Conservation (phyloP, 495 filamentous ascomycete species). For the Daldinia caldariorum region DNA sequence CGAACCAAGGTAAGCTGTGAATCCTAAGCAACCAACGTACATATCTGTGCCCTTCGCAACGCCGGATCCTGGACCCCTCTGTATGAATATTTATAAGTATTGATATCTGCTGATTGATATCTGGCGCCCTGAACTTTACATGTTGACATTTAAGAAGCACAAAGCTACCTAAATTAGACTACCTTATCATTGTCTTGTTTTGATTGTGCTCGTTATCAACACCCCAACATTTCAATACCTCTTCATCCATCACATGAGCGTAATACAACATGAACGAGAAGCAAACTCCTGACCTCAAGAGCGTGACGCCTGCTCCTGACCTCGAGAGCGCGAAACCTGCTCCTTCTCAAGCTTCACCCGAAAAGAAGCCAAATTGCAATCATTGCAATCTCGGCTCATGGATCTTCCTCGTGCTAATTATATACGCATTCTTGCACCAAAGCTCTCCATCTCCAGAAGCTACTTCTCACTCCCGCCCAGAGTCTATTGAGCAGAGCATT, state of each 20-base stretch:
- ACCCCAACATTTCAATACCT: not conserved
- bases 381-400: conserved; percentile 18
- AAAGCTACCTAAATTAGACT: too few relatives aligned
- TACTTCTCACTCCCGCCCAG: conserved; percentile 35
- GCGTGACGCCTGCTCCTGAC: conserved; percentile 7
- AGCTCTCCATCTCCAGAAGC: not conserved
- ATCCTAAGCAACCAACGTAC: too few relatives aligned
- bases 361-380: conserved; percentile 1
- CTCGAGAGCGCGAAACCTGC: conserved; percentile 10
- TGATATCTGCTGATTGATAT: too few relatives aligned
- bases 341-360: not conserved
- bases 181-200: not conserved
- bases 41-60: too few relatives aligned
- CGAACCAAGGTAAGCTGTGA: too few relatives aligned
- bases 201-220: not conserved
- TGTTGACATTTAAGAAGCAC: too few relatives aligned
- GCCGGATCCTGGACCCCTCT: too few relatives aligned
- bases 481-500: conserved; percentile 71
- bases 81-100: too few relatives aligned
- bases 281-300: not conserved
- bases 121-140: too few relatives aligned
- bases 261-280: conserved; percentile 32
- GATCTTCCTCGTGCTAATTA: not conserved
- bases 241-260: not conserved
- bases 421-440: not conserved